Base-by-base conservation (phyloP, 306 rosid genomes). In the Quillaja saponaria region DNA sequence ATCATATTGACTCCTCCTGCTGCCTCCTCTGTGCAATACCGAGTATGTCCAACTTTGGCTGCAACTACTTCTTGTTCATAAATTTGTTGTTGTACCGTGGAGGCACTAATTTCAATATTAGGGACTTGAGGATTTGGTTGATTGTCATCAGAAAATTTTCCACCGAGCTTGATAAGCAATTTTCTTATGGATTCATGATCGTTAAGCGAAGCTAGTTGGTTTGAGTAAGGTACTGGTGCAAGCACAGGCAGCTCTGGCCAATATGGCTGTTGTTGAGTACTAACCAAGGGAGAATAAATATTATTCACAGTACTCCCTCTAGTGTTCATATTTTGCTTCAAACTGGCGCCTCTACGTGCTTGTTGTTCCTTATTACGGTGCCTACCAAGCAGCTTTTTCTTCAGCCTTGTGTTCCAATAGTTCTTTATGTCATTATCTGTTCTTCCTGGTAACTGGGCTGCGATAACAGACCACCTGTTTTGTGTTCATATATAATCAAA, bases 341-440 rank as follows among this genome's bases (percentile, higher is more conserved):
- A 20, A 49, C 47, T 53, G 48, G 54, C 71, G 2, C 64, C 75
- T 52, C 64, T 71, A 9, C 84, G 90, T 56, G 79, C 66, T 37
- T 73, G 74, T 13, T 59, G 85, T 39, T 82, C 86, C 50, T 80
- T 25, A 25, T 25, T 87, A 8, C 95, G 82, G 25, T 86, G 90
- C 81, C 82, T 90, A 5, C 95, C 97, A 20, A 86, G 73, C 55
- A 90, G 81, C 80, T 84, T 90, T 73, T 87, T 90, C 84, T 87
- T 90, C 83, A 90, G 82, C 72, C 78, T 90, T 7, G 97, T 90
- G 82, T 90, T 90, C 97, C 97, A 90, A 51, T 90, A 90, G 66
- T 90, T 90, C 86, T 90, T 90, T 61, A 90, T 90, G 64, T 90
- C 97, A 41, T 90, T 90, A 51, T 90, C 97, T 0, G 97, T 90